These are phyloP conservation scores for Sporothrix phasma DNA, from an alignment of 2,329 filamentous ascomycete species.

Conservation along the genomic window DNA sequence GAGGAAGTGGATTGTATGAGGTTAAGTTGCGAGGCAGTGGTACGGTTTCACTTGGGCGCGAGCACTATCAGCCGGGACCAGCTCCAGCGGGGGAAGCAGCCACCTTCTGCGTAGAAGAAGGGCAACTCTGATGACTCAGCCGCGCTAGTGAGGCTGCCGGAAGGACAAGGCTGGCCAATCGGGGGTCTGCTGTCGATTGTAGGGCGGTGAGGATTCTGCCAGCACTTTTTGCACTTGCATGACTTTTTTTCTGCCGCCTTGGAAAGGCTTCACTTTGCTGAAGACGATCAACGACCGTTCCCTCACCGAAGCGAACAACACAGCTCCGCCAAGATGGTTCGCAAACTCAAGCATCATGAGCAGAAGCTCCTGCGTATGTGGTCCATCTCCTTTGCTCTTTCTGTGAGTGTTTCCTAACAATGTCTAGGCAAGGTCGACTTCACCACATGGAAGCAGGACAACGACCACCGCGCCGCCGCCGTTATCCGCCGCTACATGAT, in stretches of 20 bases:
- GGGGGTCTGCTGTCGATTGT: background rate
- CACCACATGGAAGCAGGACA: constrained; percentile 83
- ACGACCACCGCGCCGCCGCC: constrained; percentile 69
- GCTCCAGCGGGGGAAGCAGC: background rate
- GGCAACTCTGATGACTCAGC: constrained; percentile 5
- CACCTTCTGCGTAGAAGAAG: background rate
- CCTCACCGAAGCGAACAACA: background rate
- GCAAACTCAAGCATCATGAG: constrained; percentile 95
- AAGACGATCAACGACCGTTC: background rate
- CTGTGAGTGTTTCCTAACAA: background rate
- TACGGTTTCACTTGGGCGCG: background rate
- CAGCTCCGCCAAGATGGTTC: constrained; percentile 56
- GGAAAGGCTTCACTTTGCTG: background rate
- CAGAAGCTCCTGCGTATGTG: constrained; percentile 62
- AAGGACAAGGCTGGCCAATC: constrained; percentile 5
- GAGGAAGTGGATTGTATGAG: background rate
- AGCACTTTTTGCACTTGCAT: background rate
- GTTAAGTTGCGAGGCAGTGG: background rate
- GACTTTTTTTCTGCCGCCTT: background rate
- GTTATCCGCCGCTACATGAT: constrained; percentile 81
- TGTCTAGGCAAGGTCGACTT: constrained; percentile 62
- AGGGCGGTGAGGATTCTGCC: constrained; percentile 14
- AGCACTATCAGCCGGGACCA: no score
- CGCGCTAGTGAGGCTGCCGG: background rate
- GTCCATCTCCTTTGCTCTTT: background rate